A percentile compares a stretch with the other conserved stretches of the same genome.
Conservation (phyloP, 345 rosid genomes). For the Eucalyptus tenuipes region DNA sequence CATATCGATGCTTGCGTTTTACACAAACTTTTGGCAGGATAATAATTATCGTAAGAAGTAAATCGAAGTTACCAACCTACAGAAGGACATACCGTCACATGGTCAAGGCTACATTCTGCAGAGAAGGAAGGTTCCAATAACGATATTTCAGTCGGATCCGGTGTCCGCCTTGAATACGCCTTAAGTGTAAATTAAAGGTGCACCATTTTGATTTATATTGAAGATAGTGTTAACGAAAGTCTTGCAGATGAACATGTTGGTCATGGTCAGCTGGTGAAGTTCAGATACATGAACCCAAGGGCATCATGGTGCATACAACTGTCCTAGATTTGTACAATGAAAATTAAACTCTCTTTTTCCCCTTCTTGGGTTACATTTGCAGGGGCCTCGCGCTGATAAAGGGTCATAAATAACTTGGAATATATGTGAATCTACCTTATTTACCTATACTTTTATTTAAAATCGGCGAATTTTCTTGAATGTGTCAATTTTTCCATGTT, state of each 20-base stretch:
- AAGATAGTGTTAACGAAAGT: not conserved
- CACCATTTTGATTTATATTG: not conserved
- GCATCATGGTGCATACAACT: not conserved
- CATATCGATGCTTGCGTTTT: not conserved
- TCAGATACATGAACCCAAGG: not conserved
- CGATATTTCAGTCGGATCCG: conserved; percentile 24
- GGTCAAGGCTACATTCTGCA: conserved; percentile 37
- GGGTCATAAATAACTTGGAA: not conserved
- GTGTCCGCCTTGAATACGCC: conserved; percentile 6
- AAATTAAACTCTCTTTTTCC: not conserved
- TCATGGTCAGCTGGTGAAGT: not conserved
- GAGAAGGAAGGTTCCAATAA: conserved; percentile 21
- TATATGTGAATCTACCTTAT: not conserved
- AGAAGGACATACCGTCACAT: conserved; percentile 56
- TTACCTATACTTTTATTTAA: not conserved
- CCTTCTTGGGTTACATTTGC: not conserved
- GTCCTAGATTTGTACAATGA: not conserved
- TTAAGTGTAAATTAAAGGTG: not conserved
- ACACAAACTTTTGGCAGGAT: conserved; percentile 20
- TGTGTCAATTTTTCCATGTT: not conserved
- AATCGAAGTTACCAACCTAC: conserved; percentile 61
- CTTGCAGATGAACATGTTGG: not conserved
- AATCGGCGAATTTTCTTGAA: not conserved
- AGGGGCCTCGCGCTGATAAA: not conserved
- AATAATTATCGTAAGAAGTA: conserved; percentile 55